Percentiles rank a stretch among this genome's conserved stretches.
Evolutionary conservation across 495 filamentous ascomycete genomes (phyloP).

Genomic region (Daldinia grandis): DNA sequence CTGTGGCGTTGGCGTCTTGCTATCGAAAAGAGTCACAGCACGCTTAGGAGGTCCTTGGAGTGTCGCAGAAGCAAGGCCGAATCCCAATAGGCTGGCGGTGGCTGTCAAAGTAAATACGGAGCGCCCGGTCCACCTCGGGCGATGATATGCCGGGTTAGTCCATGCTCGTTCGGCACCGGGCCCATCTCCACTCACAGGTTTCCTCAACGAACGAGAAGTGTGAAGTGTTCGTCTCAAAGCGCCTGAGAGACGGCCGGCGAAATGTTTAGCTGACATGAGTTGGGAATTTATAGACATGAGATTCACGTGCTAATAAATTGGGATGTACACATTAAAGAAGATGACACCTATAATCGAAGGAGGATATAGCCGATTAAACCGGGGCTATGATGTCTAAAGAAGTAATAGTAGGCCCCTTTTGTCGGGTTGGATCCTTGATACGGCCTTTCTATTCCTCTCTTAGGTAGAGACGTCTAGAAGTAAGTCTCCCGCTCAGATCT

Average conservation of each 20-base stretch:
- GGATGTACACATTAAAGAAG: constrained; percentile 14
- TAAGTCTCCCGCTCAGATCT: not conserved
- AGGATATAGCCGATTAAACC: not conserved
- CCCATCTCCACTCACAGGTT: constrained; percentile 24
- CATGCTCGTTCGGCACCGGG: constrained; percentile 17
- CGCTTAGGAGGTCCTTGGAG: constrained; percentile 33
- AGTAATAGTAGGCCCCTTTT: constrained; percentile 6
- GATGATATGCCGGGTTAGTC: constrained; percentile 13
- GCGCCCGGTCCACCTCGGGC: constrained; percentile 41
- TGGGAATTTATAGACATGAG: constrained; percentile 3
- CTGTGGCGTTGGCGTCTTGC: constrained; percentile 47
- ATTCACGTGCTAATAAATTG: constrained; percentile 13
- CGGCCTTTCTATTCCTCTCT: not conserved
- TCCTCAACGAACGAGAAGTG: constrained; percentile 26
- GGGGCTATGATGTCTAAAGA: constrained; percentile 6
- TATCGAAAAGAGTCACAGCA: constrained; percentile 50
- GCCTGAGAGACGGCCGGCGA: constrained; percentile 39
- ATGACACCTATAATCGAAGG: constrained; percentile 10
- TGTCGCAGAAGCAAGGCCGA: constrained; percentile 46
- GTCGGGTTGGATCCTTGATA: not conserved
- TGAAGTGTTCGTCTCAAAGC: constrained; percentile 38
- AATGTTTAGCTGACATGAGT: constrained; percentile 38
- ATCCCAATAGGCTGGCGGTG: constrained; percentile 53
- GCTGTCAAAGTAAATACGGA: constrained; percentile 52
- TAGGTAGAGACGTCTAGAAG: not conserved